Base-by-base conservation (phyloP, 768 basidiomycete genomes). In the Clavaria fumosa region DNA sequence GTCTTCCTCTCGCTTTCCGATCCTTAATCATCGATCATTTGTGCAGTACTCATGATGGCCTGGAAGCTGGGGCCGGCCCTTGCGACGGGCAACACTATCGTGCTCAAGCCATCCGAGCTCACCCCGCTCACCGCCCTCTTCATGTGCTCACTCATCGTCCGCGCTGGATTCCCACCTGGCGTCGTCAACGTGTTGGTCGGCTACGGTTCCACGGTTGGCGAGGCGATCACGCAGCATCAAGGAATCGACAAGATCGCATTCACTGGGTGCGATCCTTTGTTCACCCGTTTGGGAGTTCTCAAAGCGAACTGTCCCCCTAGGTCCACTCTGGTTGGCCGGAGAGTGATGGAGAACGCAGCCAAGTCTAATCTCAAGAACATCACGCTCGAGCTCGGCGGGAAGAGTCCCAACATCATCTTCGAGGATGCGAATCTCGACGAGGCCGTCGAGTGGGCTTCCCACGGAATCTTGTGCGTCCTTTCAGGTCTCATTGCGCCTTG, bases 21-120 rank as follows among this genome's bases (percentile, higher is more conserved):
- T 12, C 19, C 1, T 6, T 15, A 2, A 5, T 12, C 10, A 4
- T 23, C 35, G 14, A 18, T 11, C 4, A 4, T 22, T 20, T 11
- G 4, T 18, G 43, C 51, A 62, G 64, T 69, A 40, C 50, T 62
- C 34, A 80, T 86, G 73, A 56, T 77, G 41, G 51, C 67, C 3
- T 81, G 78, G 78, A 89, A 88, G 56, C 51, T 85, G 35, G 84
- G 67, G 0, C 84, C 88, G 4, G 82, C 88, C 1, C 64, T 90
- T 18, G 86, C 86, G 1, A 77, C 77, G 0, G 86, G 86, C 32
- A 86, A 85, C 56, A 59, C 70, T 3, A 63, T 89, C 43, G 63
- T 91, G 41, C 60, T 89, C 50, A 90, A 70, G 61, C 76, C 83
- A 5, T 84, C 82, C 1, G 83, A 85, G 48, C 62, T 83, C 44